A percentile compares a stretch with the other conserved stretches of the same genome.
Conservation (phyloP, 805 yeast genomes). For the Barnettozyma salicaria region DNA sequence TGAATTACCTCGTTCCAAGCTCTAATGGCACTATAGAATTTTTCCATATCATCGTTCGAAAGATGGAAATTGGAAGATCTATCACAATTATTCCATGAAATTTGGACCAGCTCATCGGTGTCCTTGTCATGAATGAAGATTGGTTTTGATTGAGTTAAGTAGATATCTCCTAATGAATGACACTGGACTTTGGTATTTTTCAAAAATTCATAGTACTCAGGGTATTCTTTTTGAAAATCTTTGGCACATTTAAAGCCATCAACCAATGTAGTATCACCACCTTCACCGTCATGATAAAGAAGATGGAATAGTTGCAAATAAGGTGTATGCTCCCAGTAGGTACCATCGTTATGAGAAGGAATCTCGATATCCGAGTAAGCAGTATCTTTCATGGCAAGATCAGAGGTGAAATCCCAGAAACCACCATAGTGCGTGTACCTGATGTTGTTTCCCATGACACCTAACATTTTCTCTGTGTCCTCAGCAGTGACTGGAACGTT, state of each 20-base stretch:
- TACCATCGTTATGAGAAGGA: constrained; percentile 65
- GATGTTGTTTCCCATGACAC: constrained; percentile 48
- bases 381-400: constrained; percentile 59
- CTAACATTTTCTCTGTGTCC: constrained; percentile 51
- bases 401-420: constrained; percentile 73
- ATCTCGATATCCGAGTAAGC: constrained; percentile 67
- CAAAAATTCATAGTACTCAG: constrained; percentile 46
- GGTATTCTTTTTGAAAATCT: constrained; percentile 38
- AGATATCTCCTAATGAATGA: constrained; percentile 69
- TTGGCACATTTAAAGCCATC: constrained; percentile 62
- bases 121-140: constrained; percentile 45
- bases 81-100: constrained; percentile 69
- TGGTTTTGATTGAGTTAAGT: constrained; percentile 61
- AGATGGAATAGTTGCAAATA: constrained; percentile 66
- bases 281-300: constrained; percentile 55
- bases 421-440: constrained; percentile 75
- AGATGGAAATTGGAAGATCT: constrained; percentile 47
- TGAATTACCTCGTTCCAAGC: constrained; percentile 51
- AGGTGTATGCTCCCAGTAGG: constrained; percentile 70
- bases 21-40: constrained; percentile 50
- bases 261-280: constrained; percentile 62
- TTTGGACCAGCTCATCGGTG: constrained; percentile 49
- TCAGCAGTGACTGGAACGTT: constrained; percentile 56
- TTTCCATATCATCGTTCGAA: constrained; percentile 38
- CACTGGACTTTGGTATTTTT: constrained; percentile 52